Conservation (phyloP, 2,329 filamentous ascomycete genomes). For the Penicillium sp. region DNA sequence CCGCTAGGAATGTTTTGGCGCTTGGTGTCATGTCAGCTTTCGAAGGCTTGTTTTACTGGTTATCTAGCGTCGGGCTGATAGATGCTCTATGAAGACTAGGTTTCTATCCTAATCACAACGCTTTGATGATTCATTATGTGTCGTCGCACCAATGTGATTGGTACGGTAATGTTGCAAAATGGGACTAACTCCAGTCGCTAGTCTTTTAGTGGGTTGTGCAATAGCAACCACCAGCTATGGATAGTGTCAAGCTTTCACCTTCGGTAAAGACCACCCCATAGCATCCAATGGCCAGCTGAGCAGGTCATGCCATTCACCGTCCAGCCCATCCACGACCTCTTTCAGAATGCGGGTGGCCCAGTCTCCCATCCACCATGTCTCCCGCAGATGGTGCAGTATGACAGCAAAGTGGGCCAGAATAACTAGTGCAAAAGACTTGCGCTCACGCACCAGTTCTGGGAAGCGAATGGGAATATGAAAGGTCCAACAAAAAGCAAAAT, state of each 20-base stretch:
- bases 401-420: constrained; percentile 48
- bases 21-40: constrained; percentile 7
- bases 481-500: constrained; percentile 55
- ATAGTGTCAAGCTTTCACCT: not conserved
- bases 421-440: constrained; percentile 43
- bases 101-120: constrained; percentile 9
- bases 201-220: not conserved
- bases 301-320: constrained; percentile 27
- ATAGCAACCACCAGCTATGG: not conserved
- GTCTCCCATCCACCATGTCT: constrained; percentile 69
- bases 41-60: not conserved
- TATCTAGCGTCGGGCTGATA: constrained; percentile 1
- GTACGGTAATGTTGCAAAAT: not conserved
- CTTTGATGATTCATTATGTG: constrained; percentile 16
- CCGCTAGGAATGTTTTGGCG: constrained; percentile 6
- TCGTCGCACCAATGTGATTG: constrained; percentile 1
- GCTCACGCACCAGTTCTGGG: constrained; percentile 46
- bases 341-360: constrained; percentile 66
- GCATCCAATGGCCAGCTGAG: constrained; percentile 37
- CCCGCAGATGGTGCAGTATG: constrained; percentile 59
- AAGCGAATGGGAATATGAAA: constrained; percentile 63
- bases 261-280: constrained; percentile 24
- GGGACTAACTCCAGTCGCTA: not conserved
- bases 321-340: constrained; percentile 49
- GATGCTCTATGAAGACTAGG: not conserved